phyloP scores from a whole-genome alignment of 1,139 yeast species.

The Debaryomyces singareniensis region DNA sequence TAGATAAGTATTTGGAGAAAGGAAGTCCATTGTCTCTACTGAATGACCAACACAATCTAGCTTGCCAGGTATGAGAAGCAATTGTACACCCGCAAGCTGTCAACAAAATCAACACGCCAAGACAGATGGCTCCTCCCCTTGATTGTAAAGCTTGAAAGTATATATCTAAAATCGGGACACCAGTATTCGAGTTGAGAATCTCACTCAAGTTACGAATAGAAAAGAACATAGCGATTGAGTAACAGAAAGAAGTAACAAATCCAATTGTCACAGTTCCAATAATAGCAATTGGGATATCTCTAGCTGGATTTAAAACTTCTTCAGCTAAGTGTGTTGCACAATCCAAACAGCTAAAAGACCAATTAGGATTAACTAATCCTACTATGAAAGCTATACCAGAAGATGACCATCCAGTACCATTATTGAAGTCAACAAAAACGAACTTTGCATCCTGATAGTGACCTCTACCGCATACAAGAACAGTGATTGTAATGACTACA shows the following conservation, averaged over 20 bases:
- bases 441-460: slow-evolving; percentile 29
- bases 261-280: slow-evolving; percentile 39
- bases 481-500: slow-evolving; percentile 28
- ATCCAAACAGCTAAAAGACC: slow-evolving; percentile 40
- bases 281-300: slow-evolving; percentile 36
- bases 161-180: slow-evolving; percentile 38
- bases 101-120: slow-evolving; percentile 27
- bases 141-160: slow-evolving; percentile 31
- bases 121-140: slow-evolving; percentile 32
- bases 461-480: slow-evolving; percentile 32
- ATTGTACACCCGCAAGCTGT: slow-evolving; percentile 39
- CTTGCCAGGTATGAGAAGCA: slow-evolving; percentile 41
- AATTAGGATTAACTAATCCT: slow-evolving; percentile 38
- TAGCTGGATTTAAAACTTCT: slow-evolving; percentile 29
- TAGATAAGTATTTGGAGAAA: slow-evolving; percentile 33
- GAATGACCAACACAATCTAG: slow-evolving; percentile 76
- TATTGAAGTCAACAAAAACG: slow-evolving; percentile 32
- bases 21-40: slow-evolving; percentile 60
- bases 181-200: slow-evolving; percentile 23
- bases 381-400: slow-evolving; percentile 39
- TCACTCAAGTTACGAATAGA: slow-evolving; percentile 27
- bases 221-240: slow-evolving; percentile 38
- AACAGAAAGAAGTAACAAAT: slow-evolving; percentile 32
- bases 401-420: slow-evolving; percentile 36
- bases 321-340: slow-evolving; percentile 40